Percentiles rank a stretch among this genome's conserved stretches.
Evolutionary conservation across 441 rosid genomes (phyloP).

Genomic region (Arabidopsis lyrata): DNA sequence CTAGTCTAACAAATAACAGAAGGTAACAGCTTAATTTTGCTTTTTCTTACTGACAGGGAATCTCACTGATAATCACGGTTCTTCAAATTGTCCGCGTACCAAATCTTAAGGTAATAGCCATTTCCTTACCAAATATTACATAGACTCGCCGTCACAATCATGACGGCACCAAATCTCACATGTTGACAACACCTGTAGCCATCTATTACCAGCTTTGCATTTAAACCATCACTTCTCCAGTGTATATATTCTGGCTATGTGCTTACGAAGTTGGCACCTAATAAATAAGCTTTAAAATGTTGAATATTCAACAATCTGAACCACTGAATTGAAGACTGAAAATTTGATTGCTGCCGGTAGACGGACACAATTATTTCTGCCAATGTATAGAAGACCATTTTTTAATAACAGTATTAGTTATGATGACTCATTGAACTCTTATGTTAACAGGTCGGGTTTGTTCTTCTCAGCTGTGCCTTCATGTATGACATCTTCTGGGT

Average conservation of each 20-base stretch:
- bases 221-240: slow-evolving; percentile 4
- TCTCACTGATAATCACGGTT: slow-evolving; percentile 91
- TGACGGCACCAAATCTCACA: neutral
- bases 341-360: neutral
- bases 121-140: neutral
- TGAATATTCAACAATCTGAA: neutral
- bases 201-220: slow-evolving; percentile 23
- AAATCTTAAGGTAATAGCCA: slow-evolving; percentile 83
- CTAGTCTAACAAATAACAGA: neutral
- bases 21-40: slow-evolving; percentile 7
- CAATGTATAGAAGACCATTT: slow-evolving; percentile 4
- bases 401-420: slow-evolving; percentile 19
- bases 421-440: slow-evolving; percentile 21
- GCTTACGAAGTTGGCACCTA: slow-evolving; percentile 13
- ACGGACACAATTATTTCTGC: neutral
- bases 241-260: slow-evolving; percentile 7
- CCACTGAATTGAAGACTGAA: neutral
- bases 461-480: slow-evolving; percentile 81
- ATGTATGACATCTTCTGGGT: slow-evolving; percentile 87
- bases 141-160: neutral
- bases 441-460: slow-evolving; percentile 71
- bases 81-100: slow-evolving; percentile 95
- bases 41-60: slow-evolving; percentile 66
- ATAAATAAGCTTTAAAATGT: slow-evolving; percentile 17
- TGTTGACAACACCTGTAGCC: slow-evolving; percentile 11